Conservation (phyloP, 257 asterid genomes). For the Capsicum chinense region DNA sequence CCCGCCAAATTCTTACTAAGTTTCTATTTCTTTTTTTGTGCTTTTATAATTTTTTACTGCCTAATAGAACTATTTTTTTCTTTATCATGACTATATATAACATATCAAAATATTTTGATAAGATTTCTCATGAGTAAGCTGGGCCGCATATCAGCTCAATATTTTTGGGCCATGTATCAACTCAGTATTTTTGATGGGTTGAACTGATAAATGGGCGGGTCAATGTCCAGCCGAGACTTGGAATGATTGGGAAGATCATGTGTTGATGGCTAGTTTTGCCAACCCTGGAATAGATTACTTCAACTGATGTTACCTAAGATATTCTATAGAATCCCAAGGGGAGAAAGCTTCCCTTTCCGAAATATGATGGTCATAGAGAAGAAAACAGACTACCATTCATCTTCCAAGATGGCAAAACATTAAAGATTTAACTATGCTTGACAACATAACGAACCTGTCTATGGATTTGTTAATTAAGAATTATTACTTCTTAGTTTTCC, state of each 20-base stretch:
- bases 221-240: background rate
- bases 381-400: background rate
- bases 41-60: too few relatives aligned
- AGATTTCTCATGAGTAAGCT: too few relatives aligned
- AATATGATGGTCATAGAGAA: background rate
- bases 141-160: too few relatives aligned
- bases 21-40: too few relatives aligned
- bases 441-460: background rate
- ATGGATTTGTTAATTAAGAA: constrained; percentile 5
- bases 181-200: background rate
- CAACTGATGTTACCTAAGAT: background rate
- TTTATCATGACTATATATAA: too few relatives aligned
- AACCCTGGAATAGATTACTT: background rate
- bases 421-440: background rate
- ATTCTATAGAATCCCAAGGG: background rate
- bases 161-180: background rate
- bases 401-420: constrained; percentile 18
- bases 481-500: constrained; percentile 9
- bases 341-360: background rate
- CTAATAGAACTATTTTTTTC: too few relatives aligned
- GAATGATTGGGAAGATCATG: background rate
- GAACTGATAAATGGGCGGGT: background rate
- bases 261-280: background rate
- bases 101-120: too few relatives aligned
- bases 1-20: too few relatives aligned